Evolutionary conservation across 2,329 filamentous ascomycete genomes (phyloP), one percentile per base, ranked within the genome.

Genomic region (Akanthomyces uredinophilus): DNA sequence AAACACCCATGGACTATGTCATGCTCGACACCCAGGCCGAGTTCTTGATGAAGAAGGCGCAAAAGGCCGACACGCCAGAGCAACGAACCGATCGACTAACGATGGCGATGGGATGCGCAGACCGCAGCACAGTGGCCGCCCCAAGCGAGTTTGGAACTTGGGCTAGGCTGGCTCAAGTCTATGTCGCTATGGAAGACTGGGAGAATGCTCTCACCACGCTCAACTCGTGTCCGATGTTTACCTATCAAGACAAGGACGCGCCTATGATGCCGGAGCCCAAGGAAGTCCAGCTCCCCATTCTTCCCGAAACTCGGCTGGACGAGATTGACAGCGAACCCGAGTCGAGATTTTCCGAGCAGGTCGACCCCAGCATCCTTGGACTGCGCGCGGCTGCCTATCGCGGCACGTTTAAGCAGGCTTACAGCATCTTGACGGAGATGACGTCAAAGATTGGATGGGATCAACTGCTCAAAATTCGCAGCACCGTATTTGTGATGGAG

Each of bases 151-250:
- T 99, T 71, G 91, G 91, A 60, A 98, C 95, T 0, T 99, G 95
- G 95, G 94, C 95, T 62, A 84, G 93, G 62, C 77, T 99, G 65
- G 93, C 93, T 2, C 92, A 98, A 72, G 90, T 98, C 37, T 99
- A 99, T 69, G 91, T 98, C 61, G 86, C 89, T 55, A 86, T 96
- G 77, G 95, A 99, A 73, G 91, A 96, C 72, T 99, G 95, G 92
- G 95, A 98, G 71, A 87, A 98, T 68, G 95, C 95, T 0, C 83
- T 99, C 27, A 87, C 96, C 5, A 98, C 95, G 4, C 83, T 99
- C 58, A 99, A 99, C 77, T 99, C 95, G 20, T 99, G 95, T 74
- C 95, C 95, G 10, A 99, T 99, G 95, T 99, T 99, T 75, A 99
- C 95, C 7, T 98, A 99, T 75, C 95, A 98, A 75, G 95, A 99